Evolutionary conservation across 345 rosid species (phyloP).

Genomic region (Stellera chamaejasme): DNA sequence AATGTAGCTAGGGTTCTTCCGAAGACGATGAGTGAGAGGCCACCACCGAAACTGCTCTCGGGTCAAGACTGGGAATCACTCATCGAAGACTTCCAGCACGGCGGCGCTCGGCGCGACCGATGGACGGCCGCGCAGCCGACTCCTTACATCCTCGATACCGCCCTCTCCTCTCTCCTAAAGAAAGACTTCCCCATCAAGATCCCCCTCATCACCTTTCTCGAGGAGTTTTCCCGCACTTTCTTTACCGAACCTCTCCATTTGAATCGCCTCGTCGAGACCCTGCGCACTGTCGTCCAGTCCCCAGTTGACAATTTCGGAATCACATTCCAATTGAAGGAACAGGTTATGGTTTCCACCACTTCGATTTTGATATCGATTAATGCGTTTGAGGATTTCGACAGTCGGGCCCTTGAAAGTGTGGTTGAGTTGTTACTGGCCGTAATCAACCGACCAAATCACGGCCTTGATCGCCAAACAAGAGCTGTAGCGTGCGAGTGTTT

Average conservation of each 20-base stretch:
- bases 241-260: conserved; percentile 23
- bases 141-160: conserved; percentile 41
- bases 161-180: conserved; percentile 52
- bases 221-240: conserved; percentile 43
- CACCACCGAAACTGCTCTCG: conserved; percentile 36
- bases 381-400: conserved; percentile 24
- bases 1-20: conserved; percentile 6
- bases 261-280: conserved; percentile 58
- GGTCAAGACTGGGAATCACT: conserved; percentile 79
- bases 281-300: conserved; percentile 57
- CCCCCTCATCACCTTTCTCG: conserved; percentile 72
- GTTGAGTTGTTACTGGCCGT: conserved; percentile 66
- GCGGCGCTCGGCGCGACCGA: conserved; percentile 45
- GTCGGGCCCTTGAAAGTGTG: conserved; percentile 35
- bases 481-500: conserved; percentile 83
- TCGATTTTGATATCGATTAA: conserved; percentile 59
- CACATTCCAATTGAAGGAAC: conserved; percentile 65
- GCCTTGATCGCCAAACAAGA: conserved; percentile 73
- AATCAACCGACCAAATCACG: conserved; percentile 83
- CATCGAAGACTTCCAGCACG: conserved; percentile 67
- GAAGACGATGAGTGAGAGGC: conserved; percentile 26
- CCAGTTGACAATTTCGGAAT: conserved; percentile 45
- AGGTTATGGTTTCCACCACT: conserved; percentile 67
- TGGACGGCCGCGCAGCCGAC: conserved; percentile 37
- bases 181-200: conserved; percentile 68